Percentiles rank a stretch among this genome's conserved stretches.
Conservation (phyloP, 176 grass and related monocot species). For the Otatea glauca region DNA sequence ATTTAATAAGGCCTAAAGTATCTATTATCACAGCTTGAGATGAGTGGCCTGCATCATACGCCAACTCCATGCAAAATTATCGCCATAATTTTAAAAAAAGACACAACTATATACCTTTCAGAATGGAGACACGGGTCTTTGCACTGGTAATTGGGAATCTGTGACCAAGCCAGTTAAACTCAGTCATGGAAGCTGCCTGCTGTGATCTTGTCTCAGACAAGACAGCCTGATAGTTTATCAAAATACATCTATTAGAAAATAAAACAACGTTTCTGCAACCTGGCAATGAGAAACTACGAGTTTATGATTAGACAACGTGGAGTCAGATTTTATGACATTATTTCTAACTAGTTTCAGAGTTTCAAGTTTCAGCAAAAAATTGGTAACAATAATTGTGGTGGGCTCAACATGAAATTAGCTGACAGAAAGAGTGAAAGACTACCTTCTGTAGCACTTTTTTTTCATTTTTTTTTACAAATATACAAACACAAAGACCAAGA, state of each 20-base stretch:
- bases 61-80: neutral
- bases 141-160: constrained; percentile 91
- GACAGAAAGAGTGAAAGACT: no score
- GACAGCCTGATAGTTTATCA: constrained; percentile 68
- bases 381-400: neutral
- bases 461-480: no score
- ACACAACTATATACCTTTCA: constrained; percentile 73
- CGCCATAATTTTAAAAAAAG: constrained; percentile 32
- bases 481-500: neutral
- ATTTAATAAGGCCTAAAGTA: neutral
- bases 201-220: constrained; percentile 92
- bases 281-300: neutral
- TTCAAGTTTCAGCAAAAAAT: neutral
- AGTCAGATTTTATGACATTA: no score
- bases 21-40: neutral
- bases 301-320: neutral
- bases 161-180: constrained; percentile 89
- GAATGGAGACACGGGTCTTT: constrained; percentile 94
- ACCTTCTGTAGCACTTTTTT: no score
- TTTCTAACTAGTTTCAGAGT: no score
- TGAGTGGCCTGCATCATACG: neutral
- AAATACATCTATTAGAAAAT: constrained; percentile 21
- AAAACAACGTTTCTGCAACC: neutral
- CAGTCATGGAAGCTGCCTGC: constrained; percentile 94
- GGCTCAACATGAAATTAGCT: constrained; percentile 3